Percentiles rank a stretch among this genome's conserved stretches.
Conservation (phyloP, 2,329 filamentous ascomycete species). For the Cercospora zeina region DNA sequence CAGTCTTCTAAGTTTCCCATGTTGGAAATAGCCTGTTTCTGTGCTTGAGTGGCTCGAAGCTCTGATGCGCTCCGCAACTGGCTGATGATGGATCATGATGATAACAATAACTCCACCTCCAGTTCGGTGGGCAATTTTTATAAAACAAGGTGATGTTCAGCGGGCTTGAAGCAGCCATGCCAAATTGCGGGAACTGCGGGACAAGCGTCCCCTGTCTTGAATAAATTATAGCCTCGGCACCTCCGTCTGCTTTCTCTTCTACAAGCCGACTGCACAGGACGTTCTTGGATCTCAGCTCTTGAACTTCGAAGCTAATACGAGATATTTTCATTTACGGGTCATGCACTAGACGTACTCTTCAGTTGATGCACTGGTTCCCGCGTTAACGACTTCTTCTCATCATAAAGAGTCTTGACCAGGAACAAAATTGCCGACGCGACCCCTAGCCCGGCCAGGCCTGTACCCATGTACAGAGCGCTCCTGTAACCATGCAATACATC, state of each 20-base stretch:
- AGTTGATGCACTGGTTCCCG: background rate
- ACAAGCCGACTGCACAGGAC: background rate
- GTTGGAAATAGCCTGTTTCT: too few relatives aligned
- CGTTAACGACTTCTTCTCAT: constrained; percentile 19
- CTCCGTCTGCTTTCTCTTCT: background rate
- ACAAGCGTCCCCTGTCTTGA: background rate
- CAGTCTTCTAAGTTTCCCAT: too few relatives aligned
- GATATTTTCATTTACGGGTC: background rate
- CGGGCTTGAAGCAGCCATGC: too few relatives aligned
- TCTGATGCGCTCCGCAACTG: too few relatives aligned
- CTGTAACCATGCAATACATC: constrained; percentile 45
- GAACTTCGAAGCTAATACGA: background rate
- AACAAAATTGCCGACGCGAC: constrained; percentile 35
- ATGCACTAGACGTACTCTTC: background rate
- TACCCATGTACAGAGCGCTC: constrained; percentile 46
- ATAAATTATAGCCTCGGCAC: background rate
- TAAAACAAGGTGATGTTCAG: too few relatives aligned
- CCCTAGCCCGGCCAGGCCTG: constrained; percentile 38
- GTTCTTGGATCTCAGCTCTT: background rate
- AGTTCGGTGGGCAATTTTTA: too few relatives aligned
- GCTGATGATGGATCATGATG: too few relatives aligned
- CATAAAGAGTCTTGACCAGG: constrained; percentile 29
- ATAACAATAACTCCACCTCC: too few relatives aligned
- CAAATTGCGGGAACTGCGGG: background rate
- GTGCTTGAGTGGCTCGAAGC: too few relatives aligned